These are phyloP conservation scores for Leucaena leucocephala DNA, from an alignment of 306 rosid species.

Conservation along the genomic window DNA sequence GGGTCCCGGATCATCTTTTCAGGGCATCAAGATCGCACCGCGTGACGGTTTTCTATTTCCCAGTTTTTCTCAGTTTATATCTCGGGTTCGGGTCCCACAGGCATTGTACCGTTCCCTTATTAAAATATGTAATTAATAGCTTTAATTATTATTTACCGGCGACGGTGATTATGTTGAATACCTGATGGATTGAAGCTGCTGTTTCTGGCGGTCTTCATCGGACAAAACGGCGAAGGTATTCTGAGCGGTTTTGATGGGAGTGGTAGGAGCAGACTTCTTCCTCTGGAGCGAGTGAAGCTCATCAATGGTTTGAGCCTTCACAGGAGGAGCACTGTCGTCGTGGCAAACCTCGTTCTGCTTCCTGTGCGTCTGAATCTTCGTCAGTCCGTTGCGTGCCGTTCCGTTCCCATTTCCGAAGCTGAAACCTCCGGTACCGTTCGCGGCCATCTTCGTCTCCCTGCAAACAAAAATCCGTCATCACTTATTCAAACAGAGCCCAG, in stretches of 20 bases:
- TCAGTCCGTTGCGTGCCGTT: slow-evolving; percentile 47
- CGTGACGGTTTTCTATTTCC: neutral
- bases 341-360: slow-evolving; percentile 57
- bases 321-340: slow-evolving; percentile 71
- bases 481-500: neutral
- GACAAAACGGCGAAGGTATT: slow-evolving; percentile 47
- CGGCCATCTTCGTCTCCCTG: slow-evolving; percentile 10
- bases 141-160: neutral
- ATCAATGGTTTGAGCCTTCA: slow-evolving; percentile 74
- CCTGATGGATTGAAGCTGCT: slow-evolving; percentile 90
- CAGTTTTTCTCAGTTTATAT: neutral
- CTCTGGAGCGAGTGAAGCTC: slow-evolving; percentile 86
- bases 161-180: neutral
- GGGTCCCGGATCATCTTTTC: slow-evolving; percentile 28
- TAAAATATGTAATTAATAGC: neutral
- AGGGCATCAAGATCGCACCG: neutral
- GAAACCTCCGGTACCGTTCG: slow-evolving; percentile 1
- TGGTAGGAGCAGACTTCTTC: slow-evolving; percentile 73
- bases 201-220: slow-evolving; percentile 65
- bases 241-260: slow-evolving; percentile 54
- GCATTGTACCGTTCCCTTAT: neutral
- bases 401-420: neutral
- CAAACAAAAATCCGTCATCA: neutral
- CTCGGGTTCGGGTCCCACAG: neutral
- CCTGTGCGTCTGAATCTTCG: slow-evolving; percentile 55